phyloP scores from a whole-genome alignment of 768 basidiomycete species.

The Leccinum imitatum region DNA sequence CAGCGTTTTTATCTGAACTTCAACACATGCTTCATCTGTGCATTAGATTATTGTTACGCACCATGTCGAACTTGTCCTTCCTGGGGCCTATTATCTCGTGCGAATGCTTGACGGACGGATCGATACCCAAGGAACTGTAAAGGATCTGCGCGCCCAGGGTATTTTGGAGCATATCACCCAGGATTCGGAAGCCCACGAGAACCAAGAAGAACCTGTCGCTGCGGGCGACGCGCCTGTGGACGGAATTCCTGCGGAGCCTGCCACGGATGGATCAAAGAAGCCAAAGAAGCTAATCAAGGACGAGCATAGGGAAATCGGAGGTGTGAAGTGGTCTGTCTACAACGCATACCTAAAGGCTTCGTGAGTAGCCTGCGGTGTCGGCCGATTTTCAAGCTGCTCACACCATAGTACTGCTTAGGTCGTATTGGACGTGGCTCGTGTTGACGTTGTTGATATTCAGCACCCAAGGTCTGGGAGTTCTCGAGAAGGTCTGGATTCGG shows the following conservation, averaged over 20 bases:
- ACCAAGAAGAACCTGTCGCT: slow-evolving; percentile 42
- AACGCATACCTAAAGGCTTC: slow-evolving; percentile 70
- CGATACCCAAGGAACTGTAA: slow-evolving; percentile 68
- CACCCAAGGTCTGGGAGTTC: slow-evolving; percentile 27
- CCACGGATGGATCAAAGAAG: slow-evolving; percentile 43
- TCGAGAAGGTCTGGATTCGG: slow-evolving; percentile 33
- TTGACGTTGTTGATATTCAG: slow-evolving; percentile 23
- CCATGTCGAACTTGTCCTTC: slow-evolving; percentile 79
- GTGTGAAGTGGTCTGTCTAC: slow-evolving; percentile 77
- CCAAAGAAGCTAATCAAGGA: slow-evolving; percentile 77
- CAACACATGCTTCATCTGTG: background rate
- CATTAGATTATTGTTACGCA: slow-evolving; percentile 71
- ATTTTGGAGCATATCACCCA: slow-evolving; percentile 60
- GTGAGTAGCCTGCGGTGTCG: slow-evolving; percentile 32
- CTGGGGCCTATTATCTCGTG: slow-evolving; percentile 69
- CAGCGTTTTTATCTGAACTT: background rate
- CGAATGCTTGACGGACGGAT: slow-evolving; percentile 82
- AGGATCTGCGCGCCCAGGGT: slow-evolving; percentile 61
- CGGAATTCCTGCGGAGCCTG: background rate
- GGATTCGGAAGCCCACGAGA: slow-evolving; percentile 47
- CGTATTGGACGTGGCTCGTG: slow-evolving; percentile 33
- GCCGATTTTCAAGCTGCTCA: background rate
- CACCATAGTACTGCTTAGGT: slow-evolving; percentile 12
- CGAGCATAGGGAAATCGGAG: slow-evolving; percentile 76
- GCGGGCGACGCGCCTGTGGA: slow-evolving; percentile 17